These are phyloP conservation scores for Ganoderma sinense DNA, from an alignment of 1,284 basidiomycete species.

Conservation along the genomic window DNA sequence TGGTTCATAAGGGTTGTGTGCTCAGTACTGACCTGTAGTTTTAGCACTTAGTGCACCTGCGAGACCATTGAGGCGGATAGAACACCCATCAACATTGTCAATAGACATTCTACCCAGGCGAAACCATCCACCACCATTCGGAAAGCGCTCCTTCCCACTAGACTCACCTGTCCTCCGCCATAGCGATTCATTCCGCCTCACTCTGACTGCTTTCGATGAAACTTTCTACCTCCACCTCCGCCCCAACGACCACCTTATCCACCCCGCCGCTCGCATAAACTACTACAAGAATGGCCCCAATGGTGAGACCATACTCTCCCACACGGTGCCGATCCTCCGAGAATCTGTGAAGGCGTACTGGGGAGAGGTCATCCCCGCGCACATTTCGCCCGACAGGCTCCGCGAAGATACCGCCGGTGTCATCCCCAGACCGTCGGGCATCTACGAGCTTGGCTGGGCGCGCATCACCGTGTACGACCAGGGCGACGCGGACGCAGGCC, in stretches of 20 bases:
- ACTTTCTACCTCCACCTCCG: slow-evolving; percentile 73
- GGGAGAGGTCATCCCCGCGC: slow-evolving; percentile 70
- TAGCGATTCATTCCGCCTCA: slow-evolving; percentile 72
- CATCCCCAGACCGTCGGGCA: slow-evolving; percentile 49
- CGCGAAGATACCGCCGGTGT: slow-evolving; percentile 66
- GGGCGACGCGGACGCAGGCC: slow-evolving; percentile 56
- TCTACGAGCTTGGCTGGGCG: slow-evolving; percentile 69
- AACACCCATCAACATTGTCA: slow-evolving; percentile 63
- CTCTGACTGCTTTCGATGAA: slow-evolving; percentile 68
- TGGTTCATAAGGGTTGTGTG: not conserved
- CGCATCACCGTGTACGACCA: slow-evolving; percentile 75
- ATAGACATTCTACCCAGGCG: slow-evolving; percentile 73
- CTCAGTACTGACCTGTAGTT: not conserved
- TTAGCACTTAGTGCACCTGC: slow-evolving; percentile 50
- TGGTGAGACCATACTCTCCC: slow-evolving; percentile 53
- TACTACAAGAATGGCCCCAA: slow-evolving; percentile 59
- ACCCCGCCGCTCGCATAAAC: slow-evolving; percentile 76
- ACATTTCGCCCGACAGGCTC: slow-evolving; percentile 59
- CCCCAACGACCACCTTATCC: slow-evolving; percentile 80
- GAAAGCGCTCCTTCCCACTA: slow-evolving; percentile 43
- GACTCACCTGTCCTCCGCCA: slow-evolving; percentile 57
- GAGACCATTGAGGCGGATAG: slow-evolving; percentile 62
- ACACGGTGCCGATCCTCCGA: slow-evolving; percentile 60
- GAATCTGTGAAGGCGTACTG: slow-evolving; percentile 68
- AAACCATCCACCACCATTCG: slow-evolving; percentile 41